phyloP scores from a whole-genome alignment of 805 yeast species.

The Cyberlindnera euphorbiae region DNA sequence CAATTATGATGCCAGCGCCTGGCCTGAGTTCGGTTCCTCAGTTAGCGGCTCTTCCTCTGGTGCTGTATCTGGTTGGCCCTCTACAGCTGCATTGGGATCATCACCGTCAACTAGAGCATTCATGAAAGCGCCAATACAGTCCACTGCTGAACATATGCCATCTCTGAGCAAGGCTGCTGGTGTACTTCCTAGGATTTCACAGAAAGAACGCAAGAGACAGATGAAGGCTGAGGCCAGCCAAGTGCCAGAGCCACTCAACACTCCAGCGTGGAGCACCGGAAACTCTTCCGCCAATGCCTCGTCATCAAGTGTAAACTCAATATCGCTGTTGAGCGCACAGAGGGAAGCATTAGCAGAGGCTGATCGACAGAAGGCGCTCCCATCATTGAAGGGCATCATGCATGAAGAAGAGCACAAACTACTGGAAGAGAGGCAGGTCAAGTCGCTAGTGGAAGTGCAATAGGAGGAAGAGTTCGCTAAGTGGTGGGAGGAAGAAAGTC shows the following conservation, averaged over 20 bases:
- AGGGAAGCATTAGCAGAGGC: constrained; percentile 16
- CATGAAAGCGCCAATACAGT: constrained; percentile 7
- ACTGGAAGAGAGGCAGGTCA: constrained; percentile 29
- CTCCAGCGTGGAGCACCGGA: constrained; percentile 24
- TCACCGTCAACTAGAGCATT: constrained; percentile 10
- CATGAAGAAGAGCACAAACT: constrained; percentile 40
- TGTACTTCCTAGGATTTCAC: constrained; percentile 34
- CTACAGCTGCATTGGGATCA: constrained; percentile 7
- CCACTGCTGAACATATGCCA: neutral
- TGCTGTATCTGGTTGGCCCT: neutral
- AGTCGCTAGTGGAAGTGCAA: constrained; percentile 63
- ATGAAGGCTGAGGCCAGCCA: constrained; percentile 21
- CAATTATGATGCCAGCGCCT: neutral
- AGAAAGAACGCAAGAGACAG: constrained; percentile 51
- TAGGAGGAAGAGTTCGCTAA: constrained; percentile 79
- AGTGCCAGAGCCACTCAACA: constrained; percentile 1
- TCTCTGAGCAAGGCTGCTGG: neutral
- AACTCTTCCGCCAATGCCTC: no score
- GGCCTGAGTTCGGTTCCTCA: constrained; percentile 14
- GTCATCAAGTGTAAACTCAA: constrained; percentile 7
- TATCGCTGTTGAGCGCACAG: constrained; percentile 19
- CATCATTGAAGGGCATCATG: constrained; percentile 41
- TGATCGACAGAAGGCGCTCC: constrained; percentile 10
- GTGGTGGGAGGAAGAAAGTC: constrained; percentile 85
- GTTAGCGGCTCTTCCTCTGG: constrained; percentile 11